A percentile compares a stretch with the other conserved stretches of the same genome.
phyloP scores from a whole-genome alignment of 129 eudicot genomes.

The Scalesia atractyloides region DNA sequence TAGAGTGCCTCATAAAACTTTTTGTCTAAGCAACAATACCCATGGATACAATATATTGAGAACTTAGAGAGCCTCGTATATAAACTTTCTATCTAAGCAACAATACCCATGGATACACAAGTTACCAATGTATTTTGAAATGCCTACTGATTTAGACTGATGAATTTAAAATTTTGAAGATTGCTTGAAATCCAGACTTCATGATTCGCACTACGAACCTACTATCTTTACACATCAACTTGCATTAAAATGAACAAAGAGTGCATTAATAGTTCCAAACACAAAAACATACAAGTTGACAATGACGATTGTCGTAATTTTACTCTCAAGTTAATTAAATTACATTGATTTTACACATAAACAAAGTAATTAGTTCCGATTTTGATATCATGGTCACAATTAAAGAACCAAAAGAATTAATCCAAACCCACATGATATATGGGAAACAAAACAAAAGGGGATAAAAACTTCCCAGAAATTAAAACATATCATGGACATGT shows the following conservation, averaged over 20 bases:
- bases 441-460: constrained; percentile 20
- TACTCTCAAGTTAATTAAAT: constrained; percentile 30
- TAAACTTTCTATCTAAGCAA: too few relatives aligned
- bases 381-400: constrained; percentile 28
- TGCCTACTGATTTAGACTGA: too few relatives aligned
- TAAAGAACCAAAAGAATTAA: constrained; percentile 23
- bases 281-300: constrained; percentile 3
- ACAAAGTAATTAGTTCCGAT: constrained; percentile 18
- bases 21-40: too few relatives aligned
- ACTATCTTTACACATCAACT: neutral
- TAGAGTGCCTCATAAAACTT: too few relatives aligned
- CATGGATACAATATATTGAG: too few relatives aligned
- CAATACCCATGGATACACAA: too few relatives aligned
- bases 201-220: neutral
- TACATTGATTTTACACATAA: constrained; percentile 26
- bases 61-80: too few relatives aligned
- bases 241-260: neutral
- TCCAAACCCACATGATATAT: constrained; percentile 26
- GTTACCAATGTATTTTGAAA: too few relatives aligned
- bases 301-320: neutral
- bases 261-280: neutral
- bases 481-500: constrained; percentile 10
- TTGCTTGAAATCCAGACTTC: too few relatives aligned
- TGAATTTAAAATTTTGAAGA: too few relatives aligned
- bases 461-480: constrained; percentile 35